Percentiles rank a stretch among this genome's conserved stretches.
Evolutionary conservation across 176 grass and related monocot genomes (phyloP).

Genomic region (Zoysia japonica): DNA sequence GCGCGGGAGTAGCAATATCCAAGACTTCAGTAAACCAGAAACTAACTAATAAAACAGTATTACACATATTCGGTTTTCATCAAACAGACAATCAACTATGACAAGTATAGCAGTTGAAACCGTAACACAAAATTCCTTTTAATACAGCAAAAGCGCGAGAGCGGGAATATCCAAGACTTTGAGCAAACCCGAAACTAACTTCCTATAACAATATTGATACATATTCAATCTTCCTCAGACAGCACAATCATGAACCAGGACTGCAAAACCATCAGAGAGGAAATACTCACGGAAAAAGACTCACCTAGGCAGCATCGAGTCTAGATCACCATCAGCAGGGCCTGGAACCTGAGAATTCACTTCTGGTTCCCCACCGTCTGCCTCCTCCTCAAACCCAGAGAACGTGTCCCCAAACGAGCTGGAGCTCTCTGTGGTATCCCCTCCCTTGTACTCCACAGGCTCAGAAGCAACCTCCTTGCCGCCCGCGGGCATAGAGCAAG

Average conservation of each 20-base stretch:
- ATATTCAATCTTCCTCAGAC: not conserved
- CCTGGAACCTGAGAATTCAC: conserved; percentile 56
- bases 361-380: conserved; percentile 52
- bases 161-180: not conserved
- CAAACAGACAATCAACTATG: not conserved
- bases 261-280: conserved; percentile 7
- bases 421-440: conserved; percentile 69
- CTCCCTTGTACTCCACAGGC: conserved; percentile 27
- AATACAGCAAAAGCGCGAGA: not conserved
- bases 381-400: conserved; percentile 57
- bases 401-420: conserved; percentile 77
- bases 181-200: conserved; percentile 12
- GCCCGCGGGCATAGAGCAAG: not conserved
- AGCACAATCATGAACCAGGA: not conserved
- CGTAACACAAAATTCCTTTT: conserved; percentile 16
- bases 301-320: conserved; percentile 54
- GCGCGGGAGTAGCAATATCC: not conserved
- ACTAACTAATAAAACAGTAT: not conserved
- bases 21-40: conserved; percentile 11
- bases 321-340: conserved; percentile 26
- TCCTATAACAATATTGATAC: not conserved
- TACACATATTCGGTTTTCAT: conserved; percentile 11
- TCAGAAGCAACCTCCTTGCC: not conserved
- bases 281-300: conserved; percentile 24
- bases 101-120: not conserved